Evolutionary conservation across 2,329 filamentous ascomycete genomes (phyloP).

Genomic region (Colletotrichum liaoningense): DNA sequence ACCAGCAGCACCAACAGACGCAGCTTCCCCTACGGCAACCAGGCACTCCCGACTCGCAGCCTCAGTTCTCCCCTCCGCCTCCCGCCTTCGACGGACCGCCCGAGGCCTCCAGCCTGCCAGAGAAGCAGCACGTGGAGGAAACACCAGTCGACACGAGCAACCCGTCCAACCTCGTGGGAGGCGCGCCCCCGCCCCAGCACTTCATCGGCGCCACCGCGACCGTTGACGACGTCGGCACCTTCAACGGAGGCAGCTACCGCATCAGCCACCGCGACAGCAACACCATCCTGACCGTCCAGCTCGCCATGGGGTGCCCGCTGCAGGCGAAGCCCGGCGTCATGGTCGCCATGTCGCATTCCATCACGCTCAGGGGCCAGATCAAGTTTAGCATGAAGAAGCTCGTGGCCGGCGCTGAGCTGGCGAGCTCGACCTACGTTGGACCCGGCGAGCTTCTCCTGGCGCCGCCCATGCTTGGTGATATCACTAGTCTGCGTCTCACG

Average conservation of each 20-base stretch:
- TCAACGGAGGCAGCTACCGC: conserved; percentile 94
- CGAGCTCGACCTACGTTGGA: conserved; percentile 83
- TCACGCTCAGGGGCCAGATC: conserved; percentile 84
- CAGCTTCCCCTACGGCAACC: conserved; percentile 38
- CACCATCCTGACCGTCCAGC: conserved; percentile 86
- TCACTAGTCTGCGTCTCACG: conserved; percentile 80
- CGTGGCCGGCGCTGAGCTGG: conserved; percentile 83
- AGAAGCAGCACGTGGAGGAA: conserved; percentile 42
- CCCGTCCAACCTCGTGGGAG: conserved; percentile 48
- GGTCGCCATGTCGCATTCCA: conserved; percentile 93
- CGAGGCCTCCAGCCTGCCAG: conserved; percentile 39
- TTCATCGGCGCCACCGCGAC: conserved; percentile 73
- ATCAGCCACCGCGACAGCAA: conserved; percentile 94
- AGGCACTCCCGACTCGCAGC: conserved; percentile 33
- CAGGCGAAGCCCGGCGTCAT: conserved; percentile 85
- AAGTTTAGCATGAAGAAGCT: conserved; percentile 94
- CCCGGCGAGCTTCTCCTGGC: conserved; percentile 91
- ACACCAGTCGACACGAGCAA: conserved; percentile 42
- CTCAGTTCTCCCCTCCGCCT: conserved; percentile 43
- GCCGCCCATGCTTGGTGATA: conserved; percentile 83
- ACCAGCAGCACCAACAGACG: conserved; percentile 41
- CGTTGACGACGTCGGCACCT: conserved; percentile 91
- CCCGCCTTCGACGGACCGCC: conserved; percentile 45
- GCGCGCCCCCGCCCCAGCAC: conserved; percentile 59
- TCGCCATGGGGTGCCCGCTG: conserved; percentile 89